Evolutionary conservation across 805 yeast genomes (phyloP), one percentile per base, ranked within the genome.

Genomic region (Metschnikowia picachoensis): DNA sequence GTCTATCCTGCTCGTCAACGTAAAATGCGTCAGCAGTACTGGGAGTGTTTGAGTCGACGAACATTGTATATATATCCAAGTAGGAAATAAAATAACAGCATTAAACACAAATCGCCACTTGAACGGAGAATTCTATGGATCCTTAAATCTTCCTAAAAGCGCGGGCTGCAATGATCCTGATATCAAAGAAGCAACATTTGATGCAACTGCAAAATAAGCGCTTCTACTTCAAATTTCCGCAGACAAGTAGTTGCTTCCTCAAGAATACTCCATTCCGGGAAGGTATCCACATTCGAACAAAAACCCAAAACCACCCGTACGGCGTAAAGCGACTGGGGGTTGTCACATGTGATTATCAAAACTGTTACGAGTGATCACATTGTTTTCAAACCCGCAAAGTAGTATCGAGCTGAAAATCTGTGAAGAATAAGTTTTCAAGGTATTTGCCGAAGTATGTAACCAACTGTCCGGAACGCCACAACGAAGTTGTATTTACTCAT

Each of bases 201-300:
- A 59, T 4, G 69, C 59, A 11, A 61, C 53, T 1, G 70, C 66
- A 50, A 66, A 65, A 41, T 52, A 61, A 3, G 69, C 55, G 8
- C 68, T 58, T 37, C 72, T 43, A 35, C 59, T 61, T 13, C 64
- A 52, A 34, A 66, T 47, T 39, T 66, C 70, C 51, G 49, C 44
- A 3, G 60, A 55, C 7, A 60, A 48, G 42, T 64, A 64, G 44
- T 61, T 59, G n/a, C 63, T 58, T n/a, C 70, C 70, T 8, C 66
- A 56, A 38, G 80, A 62, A 53, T 78, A 81, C 53, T 82, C 85
- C 46, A 80, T 70, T 16, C 79, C 80, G 5, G 89, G 85, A 58
- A 76, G 76, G 53, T 69, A 75, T 0, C 79, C 80, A 12, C 75
- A 65, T 46, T 77, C 81, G 10, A 66, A 53, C 25, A 77, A 58